These are phyloP conservation scores for Blastobotrys peoriensis DNA, from an alignment of 805 yeast genomes.

Conservation along the genomic window DNA sequence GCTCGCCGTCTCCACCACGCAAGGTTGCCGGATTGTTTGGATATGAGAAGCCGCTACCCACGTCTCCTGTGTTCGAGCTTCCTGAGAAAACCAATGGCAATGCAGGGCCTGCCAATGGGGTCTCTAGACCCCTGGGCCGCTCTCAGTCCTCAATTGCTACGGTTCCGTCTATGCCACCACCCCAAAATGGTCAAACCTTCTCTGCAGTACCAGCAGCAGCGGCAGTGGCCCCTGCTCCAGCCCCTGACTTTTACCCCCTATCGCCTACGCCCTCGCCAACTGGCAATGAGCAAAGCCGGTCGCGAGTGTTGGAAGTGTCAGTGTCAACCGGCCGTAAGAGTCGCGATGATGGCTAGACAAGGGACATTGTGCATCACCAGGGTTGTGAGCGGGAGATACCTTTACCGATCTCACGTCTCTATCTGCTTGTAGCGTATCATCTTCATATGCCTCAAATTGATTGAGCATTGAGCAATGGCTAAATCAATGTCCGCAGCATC, in stretches of 20 bases:
- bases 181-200: neutral
- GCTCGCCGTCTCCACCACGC: neutral
- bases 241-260: neutral
- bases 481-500: too few species aligned
- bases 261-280: neutral
- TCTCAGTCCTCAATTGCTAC: neutral
- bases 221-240: neutral
- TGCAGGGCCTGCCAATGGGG: neutral
- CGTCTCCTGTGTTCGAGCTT: neutral
- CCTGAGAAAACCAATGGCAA: neutral
- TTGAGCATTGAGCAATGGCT: too few species aligned
- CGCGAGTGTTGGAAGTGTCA: slow-evolving; percentile 21
- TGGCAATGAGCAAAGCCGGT: slow-evolving; percentile 9
- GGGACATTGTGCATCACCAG: neutral
- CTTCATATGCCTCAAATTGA: too few species aligned
- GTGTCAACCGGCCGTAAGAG: slow-evolving; percentile 15
- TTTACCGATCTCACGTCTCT: too few species aligned
- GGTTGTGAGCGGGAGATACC: too few species aligned
- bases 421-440: too few species aligned
- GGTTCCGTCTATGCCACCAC: neutral
- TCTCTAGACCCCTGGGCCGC: neutral
- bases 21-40: neutral
- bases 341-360: neutral
- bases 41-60: neutral
- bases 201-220: neutral